Evolutionary conservation across 2,329 filamentous ascomycete species (phyloP), one percentile per base, ranked within the genome.

Genomic region (Pleomassaria siparia): DNA sequence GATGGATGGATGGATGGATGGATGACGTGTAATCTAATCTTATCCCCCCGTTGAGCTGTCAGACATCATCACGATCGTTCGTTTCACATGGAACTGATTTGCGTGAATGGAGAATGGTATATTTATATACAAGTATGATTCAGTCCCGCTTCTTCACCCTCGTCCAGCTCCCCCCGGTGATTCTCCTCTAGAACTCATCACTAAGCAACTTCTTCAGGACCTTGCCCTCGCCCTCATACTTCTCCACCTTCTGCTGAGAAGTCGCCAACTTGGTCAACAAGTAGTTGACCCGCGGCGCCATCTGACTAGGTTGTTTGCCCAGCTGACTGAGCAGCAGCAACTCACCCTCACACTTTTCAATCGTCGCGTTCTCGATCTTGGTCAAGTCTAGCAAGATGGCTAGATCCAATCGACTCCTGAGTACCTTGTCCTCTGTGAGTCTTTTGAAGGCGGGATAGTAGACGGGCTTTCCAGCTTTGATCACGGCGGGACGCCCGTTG

Each of bases 381-480:
- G 84, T 82, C 47, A 88, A 73, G 65, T 92, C 85, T 0, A 76
- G 78, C 18, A 95, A 62, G 15, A 91, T 77, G 1, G 82, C 81
- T 10, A 95, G 74, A 49, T 79, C 76, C 50, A 96, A 81, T 55
- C 85, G 83, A 28, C 87, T 86, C 33, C 80, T 79, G 33, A 96
- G 76, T 1, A 90, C 89, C 6, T 79, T 76, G 64, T 96, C 91
- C 37, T 82, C 74, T 0, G 84, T 80, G 29, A 96, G 74, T 29
- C 82, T 77, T 50, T 80, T 79, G 73, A 97, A 97, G 0, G 91
- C 91, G 1, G 91, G 84, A 48, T 85, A 83, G 70, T 92, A 95
- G 21, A 97, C 87, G 0, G 92, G 91, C 63, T 89, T 90, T 18
- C 91, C 91, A 0, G 90, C 87, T 44, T 80, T 85, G 67, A 97